Evolutionary conservation across 805 yeast genomes (phyloP), one percentile per base, ranked within the genome.

Genomic region (Trichomonascus vanleenenianus): DNA sequence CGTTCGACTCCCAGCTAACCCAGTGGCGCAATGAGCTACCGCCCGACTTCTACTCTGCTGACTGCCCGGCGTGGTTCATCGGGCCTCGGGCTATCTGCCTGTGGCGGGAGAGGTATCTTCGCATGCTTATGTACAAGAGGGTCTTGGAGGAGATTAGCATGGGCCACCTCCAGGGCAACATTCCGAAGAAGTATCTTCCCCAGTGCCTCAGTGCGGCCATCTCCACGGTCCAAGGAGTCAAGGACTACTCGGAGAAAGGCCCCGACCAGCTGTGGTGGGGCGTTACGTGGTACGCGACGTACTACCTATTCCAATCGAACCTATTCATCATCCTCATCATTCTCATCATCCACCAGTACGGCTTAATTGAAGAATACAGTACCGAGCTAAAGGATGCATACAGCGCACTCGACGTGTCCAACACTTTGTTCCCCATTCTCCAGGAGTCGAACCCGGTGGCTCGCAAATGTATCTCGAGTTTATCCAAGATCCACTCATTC

Each of bases 101-200:
- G 33, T 78, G 83, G 83, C 62, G 79, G 55, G 74, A 70, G 43
- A 71, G 70, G 48, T 74, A 75, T 57, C 51, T 78, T 35, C 78
- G 75, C 50, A 68, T 75, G 45, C 64, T 75, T n/a, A 55, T 76
- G 14, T 70, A 76, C 47, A 66, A 80, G 50, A 72, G 76, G 1
- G 73, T 73, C 50, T 66, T 78, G 39, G 72, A 76, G 72, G 73
- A 73, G 56, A 65, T 72, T 46, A 68, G 66, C 20, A 57, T 65
- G 46, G 67, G 38, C 3, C 31, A 43, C 11, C 32, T 38, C 27
- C 30, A 19, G 11, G 32, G 32, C 15, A 42, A 16, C 20, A 34
- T 49, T 5, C 40, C 40, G 8, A 27, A 31, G 15, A 15, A 16
- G 12, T 40, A 40, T 25, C 15, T 40, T 14, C n/a, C 7, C 19